Evolutionary conservation across 2,329 filamentous ascomycete species (phyloP), one percentile per base, ranked within the genome.

Genomic region (Colletotrichum sojae): DNA sequence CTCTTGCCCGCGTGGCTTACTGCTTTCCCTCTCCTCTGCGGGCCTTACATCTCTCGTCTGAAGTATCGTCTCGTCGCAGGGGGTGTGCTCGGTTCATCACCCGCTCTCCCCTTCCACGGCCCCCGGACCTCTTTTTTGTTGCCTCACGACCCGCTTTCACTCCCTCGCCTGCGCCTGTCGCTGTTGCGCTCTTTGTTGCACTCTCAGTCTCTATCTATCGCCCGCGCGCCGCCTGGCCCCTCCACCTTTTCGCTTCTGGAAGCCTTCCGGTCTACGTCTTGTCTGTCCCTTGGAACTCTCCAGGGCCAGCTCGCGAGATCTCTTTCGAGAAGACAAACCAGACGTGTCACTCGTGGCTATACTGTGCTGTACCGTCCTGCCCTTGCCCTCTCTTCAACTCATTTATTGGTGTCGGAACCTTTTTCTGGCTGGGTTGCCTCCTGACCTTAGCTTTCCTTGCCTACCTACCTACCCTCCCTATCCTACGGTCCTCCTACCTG

Each of bases 61-160:
- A 69, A 69, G 66, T 67, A 43, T 25, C 40, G 49, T 69, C 51
- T 25, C 40, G 49, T 69, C 56, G 56, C 62, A 69, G 52, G 66
- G 63, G 48, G 62, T 69, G 54, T 69, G 54, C 61, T 65, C 66
- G 62, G 61, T 56, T 60, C 66, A 66, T 69, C 62, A 49, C 66
- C 54, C 60, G 65, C 43, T 63, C 61, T 63, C 43, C 65, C 46
- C 13, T 64, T 51, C 39, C 45, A 27, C 63, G 46, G 36, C 51
- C 40, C 31, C 31, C 31, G 31, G 31, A 10, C 31, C 31, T 36
- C 52, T 31, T 59, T 67, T 67, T 67, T 60, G 65, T 58, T 64
- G 39, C 61, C 52, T 64, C 53, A 48, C 52, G 64, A 57, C 64
- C 64, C 64, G 52, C 64, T 52, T 36, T 45, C 64, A 39, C 45